Evolutionary conservation across 2,329 filamentous ascomycete species (phyloP).

Genomic region (Leptographium procerum): DNA sequence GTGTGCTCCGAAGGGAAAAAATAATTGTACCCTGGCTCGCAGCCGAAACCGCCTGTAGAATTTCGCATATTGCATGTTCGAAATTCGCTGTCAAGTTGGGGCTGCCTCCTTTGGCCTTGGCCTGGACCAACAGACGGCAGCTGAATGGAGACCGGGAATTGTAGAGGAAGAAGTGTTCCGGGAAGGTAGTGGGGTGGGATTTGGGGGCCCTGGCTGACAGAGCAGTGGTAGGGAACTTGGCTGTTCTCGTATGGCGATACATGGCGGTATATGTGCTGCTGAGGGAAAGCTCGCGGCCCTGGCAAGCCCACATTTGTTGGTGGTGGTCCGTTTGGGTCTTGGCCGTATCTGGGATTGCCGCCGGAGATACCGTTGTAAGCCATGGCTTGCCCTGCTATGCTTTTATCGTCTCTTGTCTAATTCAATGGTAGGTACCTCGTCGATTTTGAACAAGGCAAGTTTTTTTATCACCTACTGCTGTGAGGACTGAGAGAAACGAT

Average conservation of each 20-base stretch:
- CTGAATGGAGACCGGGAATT: background rate
- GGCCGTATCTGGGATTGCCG: conserved; percentile 15
- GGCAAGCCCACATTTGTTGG: conserved; percentile 1
- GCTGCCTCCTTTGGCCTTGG: conserved; percentile 17
- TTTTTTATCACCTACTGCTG: background rate
- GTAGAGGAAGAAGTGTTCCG: background rate
- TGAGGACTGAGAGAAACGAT: too few species aligned
- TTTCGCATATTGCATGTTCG: conserved; percentile 45
- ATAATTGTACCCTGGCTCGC: conserved; percentile 53
- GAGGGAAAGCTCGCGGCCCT: background rate
- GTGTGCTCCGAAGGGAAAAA: conserved; percentile 47
- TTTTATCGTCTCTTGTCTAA: background rate
- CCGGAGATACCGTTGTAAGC: conserved; percentile 7
- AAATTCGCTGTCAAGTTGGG: conserved; percentile 30
- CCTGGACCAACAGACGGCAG: background rate
- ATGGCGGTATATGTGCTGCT: background rate
- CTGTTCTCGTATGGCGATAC: background rate
- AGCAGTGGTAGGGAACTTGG: background rate
- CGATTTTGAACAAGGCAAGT: background rate
- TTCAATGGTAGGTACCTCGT: background rate
- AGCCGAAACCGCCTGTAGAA: conserved; percentile 43
- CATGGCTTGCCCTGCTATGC: conserved; percentile 1
- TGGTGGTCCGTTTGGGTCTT: conserved; percentile 8
- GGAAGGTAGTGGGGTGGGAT: background rate
- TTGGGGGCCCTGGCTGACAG: background rate